A percentile compares a stretch with the other conserved stretches of the same genome.
These are phyloP conservation scores for Silene noctiflora DNA, from an alignment of 179 eudicot genomes.

Conservation along the genomic window DNA sequence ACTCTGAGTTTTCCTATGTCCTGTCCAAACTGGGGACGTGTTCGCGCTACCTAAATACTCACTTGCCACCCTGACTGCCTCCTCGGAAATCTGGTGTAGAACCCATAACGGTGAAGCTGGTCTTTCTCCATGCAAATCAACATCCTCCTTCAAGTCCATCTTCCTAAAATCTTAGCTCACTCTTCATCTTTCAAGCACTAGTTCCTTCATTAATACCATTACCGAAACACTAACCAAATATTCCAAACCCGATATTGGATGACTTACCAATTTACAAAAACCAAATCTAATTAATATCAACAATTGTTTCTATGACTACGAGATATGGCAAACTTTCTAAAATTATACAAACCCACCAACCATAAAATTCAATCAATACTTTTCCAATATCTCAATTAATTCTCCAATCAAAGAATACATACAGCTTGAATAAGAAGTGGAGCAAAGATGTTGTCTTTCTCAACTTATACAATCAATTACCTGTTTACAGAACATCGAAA, in stretches of 20 bases:
- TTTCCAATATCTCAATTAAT: slow-evolving; percentile 14
- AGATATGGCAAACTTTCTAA: background rate
- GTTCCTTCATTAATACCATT: slow-evolving; percentile 17
- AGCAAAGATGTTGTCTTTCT: slow-evolving; percentile 13
- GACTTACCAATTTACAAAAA: slow-evolving; percentile 17
- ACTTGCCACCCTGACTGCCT: slow-evolving; percentile 63
- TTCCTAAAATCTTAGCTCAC: slow-evolving; percentile 28
- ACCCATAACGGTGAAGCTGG: slow-evolving; percentile 47
- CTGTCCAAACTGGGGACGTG: slow-evolving; percentile 34
- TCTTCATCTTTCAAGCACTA: slow-evolving; percentile 24
- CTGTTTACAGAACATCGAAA: slow-evolving; percentile 24
- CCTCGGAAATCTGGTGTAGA: slow-evolving; percentile 59
- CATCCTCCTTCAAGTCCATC: slow-evolving; percentile 45
- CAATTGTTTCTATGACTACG: slow-evolving; percentile 14
- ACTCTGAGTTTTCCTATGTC: slow-evolving; percentile 58
- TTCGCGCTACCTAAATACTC: slow-evolving; percentile 44
- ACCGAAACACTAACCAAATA: background rate
- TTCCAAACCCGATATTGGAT: background rate
- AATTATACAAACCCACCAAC: slow-evolving; percentile 21
- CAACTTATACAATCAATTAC: slow-evolving; percentile 21
- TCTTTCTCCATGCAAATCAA: slow-evolving; percentile 38
- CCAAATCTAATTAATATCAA: slow-evolving; percentile 19
- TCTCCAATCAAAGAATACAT: slow-evolving; percentile 16
- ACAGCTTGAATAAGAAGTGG: slow-evolving; percentile 10
- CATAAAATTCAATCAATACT: slow-evolving; percentile 17